Base-by-base conservation (phyloP, 208 protist species). In the Trypanosoma rangeli region DNA sequence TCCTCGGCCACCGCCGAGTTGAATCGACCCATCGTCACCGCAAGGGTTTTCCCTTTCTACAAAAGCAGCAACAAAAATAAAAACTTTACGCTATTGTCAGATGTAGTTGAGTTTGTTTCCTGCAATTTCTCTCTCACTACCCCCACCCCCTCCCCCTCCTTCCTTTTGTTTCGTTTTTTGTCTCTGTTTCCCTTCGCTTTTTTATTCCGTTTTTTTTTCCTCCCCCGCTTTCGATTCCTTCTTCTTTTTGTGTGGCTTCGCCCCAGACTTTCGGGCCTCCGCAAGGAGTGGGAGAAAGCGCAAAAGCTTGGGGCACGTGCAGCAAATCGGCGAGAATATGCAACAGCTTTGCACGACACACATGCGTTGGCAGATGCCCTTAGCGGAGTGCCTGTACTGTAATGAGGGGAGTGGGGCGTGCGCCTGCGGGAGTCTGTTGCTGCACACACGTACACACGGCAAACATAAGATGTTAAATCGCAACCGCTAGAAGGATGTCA, bases 1-100 rank as follows among this genome's bases (percentile, higher is more conserved):
- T 89, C 82, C 37, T 89, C 77, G 20, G 82, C 70, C 12, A 79
- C 70, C 1, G 74, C 44, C 0, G 86, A 84, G 5, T 68, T 22
- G 16, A 50, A 26, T 18, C 56, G 60, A 53, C 31, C 64, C 66
- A 73, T 78, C 13, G 28, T 15, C 28, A 56, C 9, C 18, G 49
- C 28, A 4, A 20, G 29, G 10, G 26, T 31, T 37, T 58, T 58
- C 10, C 31, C 31, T 22, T 63, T 67, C n/a, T 65, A 46, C 15
- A 46, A 16, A 15, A 46, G 13, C 15, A 5, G 1, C 15, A 46
- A 5, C 15, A 16, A 46, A 20, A 18, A 46, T 26, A 53, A 53
- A 24, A 53, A 53, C 2, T 7, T 53, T 1, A 26, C 49, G 9
- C 49, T n/a, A n/a, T 26, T 53, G 49, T 53, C 49, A 53, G 49